Percentiles rank a stretch among this genome's conserved stretches.
These are phyloP conservation scores for Termitomyces sp. DNA, from an alignment of 768 basidiomycete species.

Conservation along the genomic window DNA sequence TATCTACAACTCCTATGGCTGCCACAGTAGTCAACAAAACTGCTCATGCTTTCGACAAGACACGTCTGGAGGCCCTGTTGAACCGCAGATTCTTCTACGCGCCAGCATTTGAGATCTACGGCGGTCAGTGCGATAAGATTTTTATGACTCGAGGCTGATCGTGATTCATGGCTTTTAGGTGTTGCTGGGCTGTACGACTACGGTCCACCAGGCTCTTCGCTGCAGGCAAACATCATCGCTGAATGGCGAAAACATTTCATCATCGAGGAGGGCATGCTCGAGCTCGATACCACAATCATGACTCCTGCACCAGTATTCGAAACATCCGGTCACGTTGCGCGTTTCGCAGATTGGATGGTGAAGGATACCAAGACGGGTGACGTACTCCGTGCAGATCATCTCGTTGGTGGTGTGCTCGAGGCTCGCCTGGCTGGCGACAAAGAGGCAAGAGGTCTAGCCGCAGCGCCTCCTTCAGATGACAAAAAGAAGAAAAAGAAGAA, in stretches of 20 bases:
- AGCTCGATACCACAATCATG: slow-evolving; percentile 98
- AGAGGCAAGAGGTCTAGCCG: slow-evolving; percentile 78
- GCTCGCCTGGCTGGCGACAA: slow-evolving; percentile 86
- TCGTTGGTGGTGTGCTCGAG: slow-evolving; percentile 90
- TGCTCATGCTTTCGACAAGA: slow-evolving; percentile 85
- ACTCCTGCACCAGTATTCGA: slow-evolving; percentile 94
- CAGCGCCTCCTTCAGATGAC: slow-evolving; percentile 52
- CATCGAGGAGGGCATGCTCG: slow-evolving; percentile 97
- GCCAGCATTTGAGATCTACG: slow-evolving; percentile 98
- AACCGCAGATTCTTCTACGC: slow-evolving; percentile 96
- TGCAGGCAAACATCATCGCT: slow-evolving; percentile 94
- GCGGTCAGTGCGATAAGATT: slow-evolving; percentile 54
- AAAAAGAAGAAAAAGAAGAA: slow-evolving; percentile 80
- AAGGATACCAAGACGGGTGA: slow-evolving; percentile 95
- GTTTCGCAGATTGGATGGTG: slow-evolving; percentile 99
- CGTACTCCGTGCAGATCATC: slow-evolving; percentile 94
- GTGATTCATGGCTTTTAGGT: slow-evolving; percentile 41
- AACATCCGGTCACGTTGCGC: slow-evolving; percentile 94
- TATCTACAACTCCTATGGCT: slow-evolving; percentile 16
- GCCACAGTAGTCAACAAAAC: slow-evolving; percentile 63
- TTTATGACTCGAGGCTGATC: neutral
- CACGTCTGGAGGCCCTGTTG: slow-evolving; percentile 78
- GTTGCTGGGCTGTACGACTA: slow-evolving; percentile 98
- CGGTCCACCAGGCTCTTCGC: slow-evolving; percentile 91
- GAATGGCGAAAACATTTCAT: slow-evolving; percentile 99